Conservation (phyloP, 2,329 filamentous ascomycete genomes). For the Zasmidium angulare region DNA sequence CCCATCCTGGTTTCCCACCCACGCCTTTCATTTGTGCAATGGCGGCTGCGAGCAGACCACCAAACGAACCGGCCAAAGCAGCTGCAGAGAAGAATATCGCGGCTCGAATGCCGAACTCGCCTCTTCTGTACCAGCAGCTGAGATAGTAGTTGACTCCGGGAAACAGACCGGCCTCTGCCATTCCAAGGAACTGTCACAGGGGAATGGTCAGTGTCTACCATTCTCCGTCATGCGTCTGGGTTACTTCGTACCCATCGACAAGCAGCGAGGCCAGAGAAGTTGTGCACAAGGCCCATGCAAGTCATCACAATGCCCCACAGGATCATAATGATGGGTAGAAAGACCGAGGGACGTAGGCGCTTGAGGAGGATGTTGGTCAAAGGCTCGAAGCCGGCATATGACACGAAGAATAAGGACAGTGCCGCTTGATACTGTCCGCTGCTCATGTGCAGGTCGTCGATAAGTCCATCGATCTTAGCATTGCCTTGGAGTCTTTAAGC, state of each 20-base stretch:
- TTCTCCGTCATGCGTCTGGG: no score
- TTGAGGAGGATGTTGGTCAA: conserved; percentile 79
- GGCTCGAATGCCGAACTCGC: conserved; percentile 75
- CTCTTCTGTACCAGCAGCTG: conserved; percentile 78
- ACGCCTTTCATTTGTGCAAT: conserved; percentile 69
- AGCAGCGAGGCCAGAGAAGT: conserved; percentile 21
- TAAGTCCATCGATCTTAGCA: conserved; percentile 59
- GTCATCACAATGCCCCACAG: conserved; percentile 70
- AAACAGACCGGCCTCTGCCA: conserved; percentile 69
- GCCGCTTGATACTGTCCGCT: conserved; percentile 66
- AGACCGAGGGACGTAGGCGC: conserved; percentile 69
- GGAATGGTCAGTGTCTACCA: no score
- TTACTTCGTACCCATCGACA: no score
- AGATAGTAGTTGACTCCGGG: conserved; percentile 72
- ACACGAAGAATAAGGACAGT: conserved; percentile 83
- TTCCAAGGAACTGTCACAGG: conserved; percentile 57
- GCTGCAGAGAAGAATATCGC: conserved; percentile 84
- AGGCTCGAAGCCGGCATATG: conserved; percentile 76
- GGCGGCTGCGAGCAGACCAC: conserved; percentile 69
- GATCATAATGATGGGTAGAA: conserved; percentile 73
- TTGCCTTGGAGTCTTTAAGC: conserved; percentile 45
- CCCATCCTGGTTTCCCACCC: conserved; percentile 40
- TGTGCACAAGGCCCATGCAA: conserved; percentile 21
- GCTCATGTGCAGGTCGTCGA: conserved; percentile 61
- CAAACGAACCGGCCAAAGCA: conserved; percentile 75